phyloP scores from a whole-genome alignment of 2,329 filamentous ascomycete species.

The Fusarium brachygibbosum region DNA sequence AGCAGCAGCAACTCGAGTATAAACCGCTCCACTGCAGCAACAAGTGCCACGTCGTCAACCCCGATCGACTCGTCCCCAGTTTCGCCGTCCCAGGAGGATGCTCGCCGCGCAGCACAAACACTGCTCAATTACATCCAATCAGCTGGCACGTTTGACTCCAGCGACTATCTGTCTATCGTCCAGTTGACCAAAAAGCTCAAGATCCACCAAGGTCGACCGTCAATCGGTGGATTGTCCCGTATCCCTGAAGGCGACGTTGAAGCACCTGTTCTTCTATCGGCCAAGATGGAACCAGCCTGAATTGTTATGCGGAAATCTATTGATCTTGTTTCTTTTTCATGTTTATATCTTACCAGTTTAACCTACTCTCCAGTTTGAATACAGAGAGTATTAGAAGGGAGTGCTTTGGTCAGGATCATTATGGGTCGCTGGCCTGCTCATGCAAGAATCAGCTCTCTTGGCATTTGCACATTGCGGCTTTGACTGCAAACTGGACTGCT shows the following conservation, averaged over 20 bases:
- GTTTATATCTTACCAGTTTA: constrained; percentile 27
- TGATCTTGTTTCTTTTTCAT: constrained; percentile 16
- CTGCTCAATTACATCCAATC: constrained; percentile 85
- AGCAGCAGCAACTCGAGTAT: constrained; percentile 56
- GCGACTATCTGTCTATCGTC: constrained; percentile 81
- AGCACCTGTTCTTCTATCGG: constrained; percentile 52
- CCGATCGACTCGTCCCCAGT: constrained; percentile 68
- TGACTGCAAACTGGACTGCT: constrained; percentile 12
- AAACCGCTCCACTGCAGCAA: constrained; percentile 40
- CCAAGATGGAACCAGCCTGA: constrained; percentile 52
- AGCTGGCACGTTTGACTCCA: constrained; percentile 78
- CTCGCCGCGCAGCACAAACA: constrained; percentile 82
- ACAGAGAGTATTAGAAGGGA: constrained; percentile 4
- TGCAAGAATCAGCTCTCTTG: constrained; percentile 9
- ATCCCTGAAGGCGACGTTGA: constrained; percentile 71
- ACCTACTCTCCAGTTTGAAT: constrained; percentile 22
- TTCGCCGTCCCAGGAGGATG: constrained; percentile 87
- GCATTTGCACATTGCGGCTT: constrained; percentile 10
- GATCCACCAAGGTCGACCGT: constrained; percentile 63
- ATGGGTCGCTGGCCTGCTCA: constrained; percentile 22
- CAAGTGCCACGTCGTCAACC: constrained; percentile 41
- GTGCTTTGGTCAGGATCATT: constrained; percentile 17
- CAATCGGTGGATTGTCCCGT: constrained; percentile 65
- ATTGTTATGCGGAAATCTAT: neutral
- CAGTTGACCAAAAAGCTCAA: constrained; percentile 90